Evolutionary conservation across 2,329 filamentous ascomycete species (phyloP), one percentile per base, ranked within the genome.

Genomic region (Clonostachys rosea): DNA sequence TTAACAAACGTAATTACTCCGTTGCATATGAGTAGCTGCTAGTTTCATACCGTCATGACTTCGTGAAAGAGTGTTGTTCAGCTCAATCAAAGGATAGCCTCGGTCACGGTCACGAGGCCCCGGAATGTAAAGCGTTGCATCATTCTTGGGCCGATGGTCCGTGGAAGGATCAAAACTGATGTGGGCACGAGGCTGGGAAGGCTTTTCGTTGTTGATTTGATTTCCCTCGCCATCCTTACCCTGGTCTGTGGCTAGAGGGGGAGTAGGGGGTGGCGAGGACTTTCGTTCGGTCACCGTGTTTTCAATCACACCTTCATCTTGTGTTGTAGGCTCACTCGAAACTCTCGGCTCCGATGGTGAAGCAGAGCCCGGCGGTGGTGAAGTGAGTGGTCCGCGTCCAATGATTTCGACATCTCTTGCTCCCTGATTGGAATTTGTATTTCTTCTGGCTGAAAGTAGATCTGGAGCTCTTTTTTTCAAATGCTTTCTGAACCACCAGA

Each of bases 401-500:
- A 30, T 30, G 9, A 10, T 13, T 44, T n/a, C 16, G 35, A 17
- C 16, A 36, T 35, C 34, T 44, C 11, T 34, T 46, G n/a, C 39
- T 13, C 17, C 34, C 17, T 33, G 36, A 9, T 4, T 17, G 34
- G 8, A 36, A 18, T 16, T 24, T 12, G 16, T 13, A 13, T 35
- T 17, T 8, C 43, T 44, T 24, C 40, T 43, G 17, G 48, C 42
- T 20, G 33, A 30, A 13, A 48, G 41, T 6, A 50, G 13, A 14
- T 30, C 34, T 13, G 48, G 48, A 3, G 42, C 48, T 50, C 17
- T 20, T 36, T 64, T 56, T 47, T 68, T 69, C 5, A 78, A 57
- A 14, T 66, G 65, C 46, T 70, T 70, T 40, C 69, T 61, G 52
- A 79, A 79, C 71, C 74, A 79, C 43, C 63, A 57, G 4, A 79